A percentile compares a stretch with the other conserved stretches of the same genome.
These are phyloP conservation scores for Acorus calamus DNA, from an alignment of 106 monocot species.

Conservation along the genomic window DNA sequence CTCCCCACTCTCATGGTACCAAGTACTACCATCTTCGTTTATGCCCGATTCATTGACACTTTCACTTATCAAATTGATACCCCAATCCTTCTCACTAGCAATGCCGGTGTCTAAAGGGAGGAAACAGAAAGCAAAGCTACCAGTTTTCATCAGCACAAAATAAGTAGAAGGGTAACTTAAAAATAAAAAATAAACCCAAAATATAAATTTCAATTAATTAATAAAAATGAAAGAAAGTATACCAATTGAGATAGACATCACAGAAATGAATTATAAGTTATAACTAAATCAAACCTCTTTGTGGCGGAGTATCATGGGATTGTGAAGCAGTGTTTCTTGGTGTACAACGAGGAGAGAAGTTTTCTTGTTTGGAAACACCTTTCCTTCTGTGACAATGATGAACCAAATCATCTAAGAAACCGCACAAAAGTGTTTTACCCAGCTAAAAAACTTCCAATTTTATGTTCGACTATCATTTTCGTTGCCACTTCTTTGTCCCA, in stretches of 20 bases:
- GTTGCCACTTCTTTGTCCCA: no score
- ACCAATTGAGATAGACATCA: no score
- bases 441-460: no score
- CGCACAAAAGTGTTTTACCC: no score
- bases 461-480: no score
- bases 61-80: slow-evolving; percentile 83
- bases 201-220: no score
- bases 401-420: no score
- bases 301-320: slow-evolving; percentile 85
- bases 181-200: no score
- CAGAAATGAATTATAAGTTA: not conserved
- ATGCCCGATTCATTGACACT: slow-evolving; percentile 63
- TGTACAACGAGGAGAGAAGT: slow-evolving; percentile 67
- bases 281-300: slow-evolving; percentile 55
- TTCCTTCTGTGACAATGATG: not conserved
- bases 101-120: slow-evolving; percentile 94
- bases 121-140: slow-evolving; percentile 18
- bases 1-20: slow-evolving; percentile 91
- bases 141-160: no score
- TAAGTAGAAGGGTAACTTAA: no score
- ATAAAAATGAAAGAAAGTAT: no score
- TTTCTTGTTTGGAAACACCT: slow-evolving; percentile 47
- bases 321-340: slow-evolving; percentile 57
- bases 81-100: slow-evolving; percentile 99
- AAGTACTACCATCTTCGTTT: slow-evolving; percentile 96